Percentiles rank a stretch among this genome's conserved stretches.
Conservation (phyloP, 495 filamentous ascomycete species). For the Aspergillus diversus region DNA sequence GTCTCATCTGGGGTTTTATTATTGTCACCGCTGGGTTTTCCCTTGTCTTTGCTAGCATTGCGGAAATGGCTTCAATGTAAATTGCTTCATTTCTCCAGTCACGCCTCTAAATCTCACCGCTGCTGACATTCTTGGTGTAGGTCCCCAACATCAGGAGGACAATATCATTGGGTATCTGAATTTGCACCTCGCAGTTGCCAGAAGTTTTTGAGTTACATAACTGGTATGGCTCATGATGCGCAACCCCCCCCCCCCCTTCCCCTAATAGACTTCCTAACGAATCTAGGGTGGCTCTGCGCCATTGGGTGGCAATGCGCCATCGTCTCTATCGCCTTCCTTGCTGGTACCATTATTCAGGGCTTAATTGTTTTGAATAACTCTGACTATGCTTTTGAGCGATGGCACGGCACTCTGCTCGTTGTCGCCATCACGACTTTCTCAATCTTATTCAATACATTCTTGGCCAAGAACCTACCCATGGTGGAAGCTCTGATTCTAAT, state of each 20-base stretch:
- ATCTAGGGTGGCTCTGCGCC: slow-evolving; percentile 59
- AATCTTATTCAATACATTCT: slow-evolving; percentile 59
- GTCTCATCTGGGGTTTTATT: slow-evolving; percentile 60
- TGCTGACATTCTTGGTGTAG: slow-evolving; percentile 23
- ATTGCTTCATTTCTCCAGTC: slow-evolving; percentile 11
- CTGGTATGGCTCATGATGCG: slow-evolving; percentile 36
- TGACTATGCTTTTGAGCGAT: slow-evolving; percentile 50
- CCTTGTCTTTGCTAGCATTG: slow-evolving; percentile 54
- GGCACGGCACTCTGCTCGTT: slow-evolving; percentile 64
- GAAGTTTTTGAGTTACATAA: slow-evolving; percentile 63
- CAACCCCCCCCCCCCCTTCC: not conserved
- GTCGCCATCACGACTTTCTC: slow-evolving; percentile 54
- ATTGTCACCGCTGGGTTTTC: slow-evolving; percentile 49
- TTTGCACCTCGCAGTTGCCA: slow-evolving; percentile 57
- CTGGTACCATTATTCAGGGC: slow-evolving; percentile 62
- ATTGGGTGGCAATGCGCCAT: slow-evolving; percentile 64
- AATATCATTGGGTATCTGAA: slow-evolving; percentile 65
- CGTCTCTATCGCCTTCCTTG: slow-evolving; percentile 56
- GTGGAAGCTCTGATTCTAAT: slow-evolving; percentile 62
- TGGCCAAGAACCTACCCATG: slow-evolving; percentile 55
- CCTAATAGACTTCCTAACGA: slow-evolving; percentile 3
- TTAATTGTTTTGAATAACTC: slow-evolving; percentile 57
- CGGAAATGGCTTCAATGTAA: slow-evolving; percentile 62
- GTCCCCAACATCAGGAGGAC: slow-evolving; percentile 54
- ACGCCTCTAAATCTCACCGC: not conserved